phyloP scores from a whole-genome alignment of 495 filamentous ascomycete species.

The Penicillium angulare region DNA sequence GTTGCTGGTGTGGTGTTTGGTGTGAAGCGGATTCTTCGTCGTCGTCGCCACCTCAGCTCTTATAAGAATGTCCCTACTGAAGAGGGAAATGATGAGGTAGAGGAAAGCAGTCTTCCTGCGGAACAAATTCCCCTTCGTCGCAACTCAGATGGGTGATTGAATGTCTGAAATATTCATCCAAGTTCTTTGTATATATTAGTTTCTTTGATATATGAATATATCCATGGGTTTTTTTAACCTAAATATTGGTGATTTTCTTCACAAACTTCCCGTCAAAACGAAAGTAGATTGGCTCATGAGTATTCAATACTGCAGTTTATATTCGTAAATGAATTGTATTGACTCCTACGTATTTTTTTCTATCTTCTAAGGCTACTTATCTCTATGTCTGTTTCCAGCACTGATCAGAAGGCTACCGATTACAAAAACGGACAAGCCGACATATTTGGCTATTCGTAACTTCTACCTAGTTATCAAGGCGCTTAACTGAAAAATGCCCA shows the following conservation, averaged over 20 bases:
- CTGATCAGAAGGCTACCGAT: background rate
- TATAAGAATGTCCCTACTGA: slow-evolving; percentile 10
- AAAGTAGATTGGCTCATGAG: too few relatives aligned
- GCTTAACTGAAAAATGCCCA: slow-evolving; percentile 4
- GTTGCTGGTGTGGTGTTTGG: background rate
- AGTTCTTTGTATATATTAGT: background rate
- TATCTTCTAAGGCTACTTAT: too few relatives aligned
- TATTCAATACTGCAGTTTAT: too few relatives aligned
- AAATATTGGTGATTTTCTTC: background rate
- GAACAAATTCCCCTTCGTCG: slow-evolving; percentile 2
- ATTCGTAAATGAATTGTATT: too few relatives aligned
- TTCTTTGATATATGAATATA: background rate
- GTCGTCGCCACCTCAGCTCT: slow-evolving; percentile 1
- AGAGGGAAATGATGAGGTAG: background rate
- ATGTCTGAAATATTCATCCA: background rate
- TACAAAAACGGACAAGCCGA: background rate
- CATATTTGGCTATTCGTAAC: slow-evolving; percentile 9
- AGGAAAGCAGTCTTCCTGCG: background rate
- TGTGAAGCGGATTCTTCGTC: background rate
- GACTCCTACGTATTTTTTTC: too few relatives aligned
- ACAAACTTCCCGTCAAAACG: too few relatives aligned
- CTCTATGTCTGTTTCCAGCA: too few relatives aligned
- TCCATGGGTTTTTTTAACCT: background rate
- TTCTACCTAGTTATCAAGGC: slow-evolving; percentile 15
- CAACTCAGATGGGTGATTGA: background rate